Evolutionary conservation across 192 early-diverging fungal species (phyloP).

Genomic region (Coemansia sp.): DNA sequence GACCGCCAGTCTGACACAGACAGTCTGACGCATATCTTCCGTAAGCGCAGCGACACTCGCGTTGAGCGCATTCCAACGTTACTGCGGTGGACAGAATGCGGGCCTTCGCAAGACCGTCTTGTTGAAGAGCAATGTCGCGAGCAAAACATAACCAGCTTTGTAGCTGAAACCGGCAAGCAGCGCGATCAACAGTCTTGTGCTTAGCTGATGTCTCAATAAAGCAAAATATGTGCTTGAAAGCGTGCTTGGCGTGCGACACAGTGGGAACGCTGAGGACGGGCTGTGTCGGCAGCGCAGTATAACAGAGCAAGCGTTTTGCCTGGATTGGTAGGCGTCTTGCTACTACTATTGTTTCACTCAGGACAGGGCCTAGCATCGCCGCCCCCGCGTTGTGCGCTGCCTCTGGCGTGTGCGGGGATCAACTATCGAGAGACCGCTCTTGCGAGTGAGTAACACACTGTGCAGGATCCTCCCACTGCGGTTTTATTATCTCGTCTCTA

Average conservation of each 20-base stretch:
- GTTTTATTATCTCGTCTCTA: not conserved
- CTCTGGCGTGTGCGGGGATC: constrained; percentile 1
- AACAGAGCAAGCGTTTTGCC: constrained; percentile 7
- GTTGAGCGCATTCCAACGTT: constrained; percentile 42
- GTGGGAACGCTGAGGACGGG: not conserved
- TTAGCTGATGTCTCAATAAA: constrained; percentile 1
- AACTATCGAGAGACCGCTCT: not conserved
- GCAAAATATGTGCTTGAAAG: not conserved
- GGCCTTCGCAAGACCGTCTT: constrained; percentile 26
- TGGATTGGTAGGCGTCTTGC: constrained; percentile 4
- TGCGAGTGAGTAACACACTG: constrained; percentile 36
- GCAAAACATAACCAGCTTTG: constrained; percentile 22
- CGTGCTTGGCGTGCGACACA: constrained; percentile 1
- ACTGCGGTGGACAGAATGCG: constrained; percentile 31
- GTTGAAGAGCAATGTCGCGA: constrained; percentile 41
- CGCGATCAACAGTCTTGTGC: not conserved
- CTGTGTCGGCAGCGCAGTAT: not conserved
- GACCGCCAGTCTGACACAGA: constrained; percentile 32
- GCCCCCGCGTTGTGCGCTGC: not conserved
- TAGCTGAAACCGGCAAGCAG: constrained; percentile 1
- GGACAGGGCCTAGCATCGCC: not conserved
- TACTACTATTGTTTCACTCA: constrained; percentile 22
- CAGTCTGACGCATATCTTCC: constrained; percentile 30
- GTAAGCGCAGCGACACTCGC: constrained; percentile 24
- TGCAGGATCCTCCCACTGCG: constrained; percentile 5